Base-by-base conservation (phyloP, 1,284 basidiomycete genomes). In the Tilletia caries region DNA sequence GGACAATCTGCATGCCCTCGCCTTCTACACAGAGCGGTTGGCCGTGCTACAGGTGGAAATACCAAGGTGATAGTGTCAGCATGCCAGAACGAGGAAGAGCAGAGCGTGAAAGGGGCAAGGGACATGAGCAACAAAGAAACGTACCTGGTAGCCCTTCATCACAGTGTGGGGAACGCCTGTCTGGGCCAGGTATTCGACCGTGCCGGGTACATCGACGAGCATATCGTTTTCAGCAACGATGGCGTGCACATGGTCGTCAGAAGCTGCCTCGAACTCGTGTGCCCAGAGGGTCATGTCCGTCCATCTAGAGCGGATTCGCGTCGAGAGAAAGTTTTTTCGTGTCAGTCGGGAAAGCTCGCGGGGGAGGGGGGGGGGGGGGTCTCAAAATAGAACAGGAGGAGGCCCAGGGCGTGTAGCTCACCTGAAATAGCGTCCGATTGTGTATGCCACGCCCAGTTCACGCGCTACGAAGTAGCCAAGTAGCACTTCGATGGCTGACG, bases 401-500 rank as follows among this genome's bases (percentile, higher is more conserved):
- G n/a, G n/a, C n/a, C n/a, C n/a, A n/a, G n/a, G 32, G 58, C 58
- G 32, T 13, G 20, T 33, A 33, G 34, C 54, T 71, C 71, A 75
- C 25, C 65, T 32, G 68, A 75, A 75, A 29, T 52, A 62, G 5
- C 73, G 48, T 18, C 65, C 69, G 48, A 75, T 75, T 6, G 69
- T 75, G 25, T 64, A 58, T 6, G 69, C 71, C 1, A 72, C 52
- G 6, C 71, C 70, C 8, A 75, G n/a, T 64, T 75, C 73, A 18
- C 73, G 54, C 5, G 67, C 70, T n/a, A 75, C 73, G 54, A 73
- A 75, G 66, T 75, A 75, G 20, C 72, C 72, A 13, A 75, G 67
- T 18, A 75, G 70, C 12, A 68, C 70, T 43, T 75, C 73, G 64
- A 75, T 58, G 2, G 58, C 67, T 32, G n/a, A 69, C 20, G 67